Conservation (phyloP, 148 eudicot genomes). For the Cornus controversa region DNA sequence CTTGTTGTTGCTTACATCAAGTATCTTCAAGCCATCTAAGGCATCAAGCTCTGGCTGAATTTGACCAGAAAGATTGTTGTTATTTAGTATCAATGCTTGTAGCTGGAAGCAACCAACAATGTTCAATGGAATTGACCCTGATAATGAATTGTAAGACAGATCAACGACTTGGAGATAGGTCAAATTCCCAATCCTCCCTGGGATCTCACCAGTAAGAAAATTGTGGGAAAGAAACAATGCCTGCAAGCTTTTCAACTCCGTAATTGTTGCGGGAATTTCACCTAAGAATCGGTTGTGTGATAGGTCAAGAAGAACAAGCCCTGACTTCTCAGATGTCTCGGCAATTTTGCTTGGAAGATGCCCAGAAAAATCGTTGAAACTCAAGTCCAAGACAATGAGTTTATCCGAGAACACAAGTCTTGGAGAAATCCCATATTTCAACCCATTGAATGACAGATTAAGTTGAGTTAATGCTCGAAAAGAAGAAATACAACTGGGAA, state of each 20-base stretch:
- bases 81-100: constrained; percentile 67
- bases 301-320: constrained; percentile 75
- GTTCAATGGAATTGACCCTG: constrained; percentile 85
- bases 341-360: constrained; percentile 62
- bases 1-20: constrained; percentile 73
- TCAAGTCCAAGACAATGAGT: constrained; percentile 72
- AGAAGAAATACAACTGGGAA: constrained; percentile 78
- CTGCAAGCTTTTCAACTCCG: constrained; percentile 77
- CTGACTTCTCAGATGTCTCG: constrained; percentile 60
- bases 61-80: constrained; percentile 86
- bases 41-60: constrained; percentile 94
- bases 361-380: constrained; percentile 71
- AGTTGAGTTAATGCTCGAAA: constrained; percentile 62
- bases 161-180: constrained; percentile 96
- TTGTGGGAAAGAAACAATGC: constrained; percentile 83
- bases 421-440: constrained; percentile 76
- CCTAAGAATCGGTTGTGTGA: constrained; percentile 87
- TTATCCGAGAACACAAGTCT: constrained; percentile 66
- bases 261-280: constrained; percentile 57
- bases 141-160: constrained; percentile 69
- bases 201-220: constrained; percentile 68
- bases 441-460: constrained; percentile 65
- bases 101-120: constrained; percentile 95
- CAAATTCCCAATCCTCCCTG: constrained; percentile 79
- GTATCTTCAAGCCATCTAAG: constrained; percentile 75